These are phyloP conservation scores for Fusarium avenaceum DNA, from an alignment of 2,329 filamentous ascomycete genomes.

Conservation along the genomic window DNA sequence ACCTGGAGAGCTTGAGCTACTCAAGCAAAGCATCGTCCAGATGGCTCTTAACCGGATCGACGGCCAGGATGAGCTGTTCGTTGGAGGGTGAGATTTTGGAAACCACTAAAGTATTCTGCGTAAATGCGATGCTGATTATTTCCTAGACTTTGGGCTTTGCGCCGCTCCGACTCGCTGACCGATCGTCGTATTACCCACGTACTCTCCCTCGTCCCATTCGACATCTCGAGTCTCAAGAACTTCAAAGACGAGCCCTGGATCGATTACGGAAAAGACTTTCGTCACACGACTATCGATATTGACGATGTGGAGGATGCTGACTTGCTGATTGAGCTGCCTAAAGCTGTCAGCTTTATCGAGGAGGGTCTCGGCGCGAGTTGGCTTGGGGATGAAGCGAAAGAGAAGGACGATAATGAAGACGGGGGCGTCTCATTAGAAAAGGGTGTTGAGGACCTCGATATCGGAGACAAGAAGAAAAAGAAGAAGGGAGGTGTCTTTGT, in stretches of 20 bases:
- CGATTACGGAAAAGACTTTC: slow-evolving; percentile 68
- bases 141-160: slow-evolving; percentile 79
- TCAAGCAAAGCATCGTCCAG: slow-evolving; percentile 52
- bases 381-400: slow-evolving; percentile 12
- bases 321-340: slow-evolving; percentile 82
- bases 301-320: slow-evolving; percentile 94
- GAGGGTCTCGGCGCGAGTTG: slow-evolving; percentile 67
- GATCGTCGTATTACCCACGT: slow-evolving; percentile 88
- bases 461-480: slow-evolving; percentile 34
- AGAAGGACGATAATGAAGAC: slow-evolving; percentile 30
- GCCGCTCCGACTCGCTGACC: slow-evolving; percentile 76
- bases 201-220: slow-evolving; percentile 81
- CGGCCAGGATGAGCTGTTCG: slow-evolving; percentile 58
- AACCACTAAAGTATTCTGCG: slow-evolving; percentile 6
- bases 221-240: slow-evolving; percentile 55
- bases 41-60: slow-evolving; percentile 61
- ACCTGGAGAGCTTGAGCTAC: slow-evolving; percentile 42
- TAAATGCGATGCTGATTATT: slow-evolving; percentile 24
- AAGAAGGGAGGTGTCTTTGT: slow-evolving; percentile 64
- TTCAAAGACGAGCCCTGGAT: slow-evolving; percentile 65
- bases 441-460: slow-evolving; percentile 30
- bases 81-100: slow-evolving; percentile 54
- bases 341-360: slow-evolving; percentile 86
- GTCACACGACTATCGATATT: slow-evolving; percentile 84
- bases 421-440: slow-evolving; percentile 42